A percentile compares a stretch with the other conserved stretches of the same genome.
Conservation (phyloP, 2,329 filamentous ascomycete species). For the Paraconiothyrium brasiliense region DNA sequence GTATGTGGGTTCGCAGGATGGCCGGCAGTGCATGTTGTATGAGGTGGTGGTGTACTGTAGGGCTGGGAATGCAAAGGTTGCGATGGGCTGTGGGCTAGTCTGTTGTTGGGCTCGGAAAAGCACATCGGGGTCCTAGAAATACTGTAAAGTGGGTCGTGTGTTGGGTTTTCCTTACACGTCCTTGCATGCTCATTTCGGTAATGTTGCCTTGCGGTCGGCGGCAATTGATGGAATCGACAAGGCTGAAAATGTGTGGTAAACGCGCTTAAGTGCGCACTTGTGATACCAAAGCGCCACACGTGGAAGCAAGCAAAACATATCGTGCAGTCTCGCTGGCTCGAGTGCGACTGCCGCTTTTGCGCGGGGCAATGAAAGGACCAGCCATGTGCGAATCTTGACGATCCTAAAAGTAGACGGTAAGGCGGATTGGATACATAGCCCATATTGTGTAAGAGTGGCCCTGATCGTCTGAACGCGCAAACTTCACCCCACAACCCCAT, state of each 20-base stretch:
- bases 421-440: not conserved
- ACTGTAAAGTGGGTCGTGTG: not conserved
- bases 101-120: not conserved
- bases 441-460: not conserved
- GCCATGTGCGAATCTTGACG: not conserved
- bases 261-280: not conserved
- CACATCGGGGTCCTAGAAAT: slow-evolving; percentile 2
- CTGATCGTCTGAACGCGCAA: slow-evolving; percentile 9
- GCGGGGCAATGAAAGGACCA: not conserved
- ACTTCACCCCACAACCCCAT: not conserved
- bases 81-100: not conserved
- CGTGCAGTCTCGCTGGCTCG: not conserved
- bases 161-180: not conserved
- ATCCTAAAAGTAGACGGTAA: not conserved
- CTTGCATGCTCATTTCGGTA: not conserved
- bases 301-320: not conserved
- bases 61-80: not conserved
- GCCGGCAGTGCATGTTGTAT: not conserved
- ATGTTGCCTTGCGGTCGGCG: not conserved
- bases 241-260: not conserved
- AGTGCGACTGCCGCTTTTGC: not conserved
- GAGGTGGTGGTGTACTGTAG: not conserved
- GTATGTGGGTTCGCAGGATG: not conserved
- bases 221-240: not conserved
- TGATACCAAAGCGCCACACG: not conserved